These are phyloP conservation scores for Scheffersomyces ergatensis DNA, from an alignment of 805 yeast species.

Conservation along the genomic window DNA sequence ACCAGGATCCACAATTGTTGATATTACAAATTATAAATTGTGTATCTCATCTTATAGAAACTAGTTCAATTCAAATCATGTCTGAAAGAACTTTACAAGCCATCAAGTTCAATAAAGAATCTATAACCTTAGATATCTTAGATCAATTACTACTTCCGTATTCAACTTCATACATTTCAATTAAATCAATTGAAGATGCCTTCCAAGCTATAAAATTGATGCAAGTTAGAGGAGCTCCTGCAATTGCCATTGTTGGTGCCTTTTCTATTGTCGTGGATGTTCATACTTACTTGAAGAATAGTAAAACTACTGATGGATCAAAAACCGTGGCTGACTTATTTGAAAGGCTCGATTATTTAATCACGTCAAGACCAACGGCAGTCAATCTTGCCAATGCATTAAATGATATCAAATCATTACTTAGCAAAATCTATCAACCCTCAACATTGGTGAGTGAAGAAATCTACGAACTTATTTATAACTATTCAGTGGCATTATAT, in stretches of 20 bases:
- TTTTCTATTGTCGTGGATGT: conserved; percentile 77
- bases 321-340: conserved; percentile 34
- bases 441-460: conserved; percentile 22
- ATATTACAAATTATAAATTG: no score
- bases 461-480: conserved; percentile 30
- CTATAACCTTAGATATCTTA: conserved; percentile 53
- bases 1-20: no score
- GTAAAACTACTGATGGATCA: conserved; percentile 2
- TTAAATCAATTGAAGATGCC: conserved; percentile 70
- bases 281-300: conserved; percentile 22
- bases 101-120: conserved; percentile 56
- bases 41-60: no score
- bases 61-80: background rate
- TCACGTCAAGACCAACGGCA: conserved; percentile 90
- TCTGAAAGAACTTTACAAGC: conserved; percentile 46
- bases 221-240: conserved; percentile 99
- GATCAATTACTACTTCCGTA: conserved; percentile 87
- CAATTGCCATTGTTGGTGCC: conserved; percentile 93
- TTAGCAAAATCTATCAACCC: conserved; percentile 12
- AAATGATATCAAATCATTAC: conserved; percentile 41
- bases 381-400: conserved; percentile 85
- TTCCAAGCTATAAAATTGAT: conserved; percentile 78
- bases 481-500: conserved; percentile 55
- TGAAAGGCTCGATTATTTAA: conserved; percentile 58
- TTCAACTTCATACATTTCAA: conserved; percentile 62